Evolutionary conservation across 331 rosid species (phyloP).

Genomic region (Erythrophleum ivorense): DNA sequence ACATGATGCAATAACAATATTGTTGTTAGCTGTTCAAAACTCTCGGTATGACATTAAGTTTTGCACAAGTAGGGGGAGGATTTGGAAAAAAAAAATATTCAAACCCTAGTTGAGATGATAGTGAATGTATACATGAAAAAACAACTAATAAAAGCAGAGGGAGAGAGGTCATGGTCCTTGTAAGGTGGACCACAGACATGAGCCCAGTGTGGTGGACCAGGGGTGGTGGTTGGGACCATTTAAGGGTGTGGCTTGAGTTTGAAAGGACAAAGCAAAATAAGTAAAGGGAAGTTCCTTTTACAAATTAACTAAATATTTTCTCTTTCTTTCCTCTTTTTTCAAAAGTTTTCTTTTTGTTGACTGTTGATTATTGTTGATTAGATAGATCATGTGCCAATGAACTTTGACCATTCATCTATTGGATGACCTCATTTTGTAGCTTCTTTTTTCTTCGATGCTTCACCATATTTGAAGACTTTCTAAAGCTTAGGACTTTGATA

Average conservation of each 20-base stretch:
- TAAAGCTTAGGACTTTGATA: neutral
- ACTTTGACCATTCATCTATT: neutral
- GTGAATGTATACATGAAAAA: neutral
- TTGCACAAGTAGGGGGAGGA: no score
- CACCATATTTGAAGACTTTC: neutral
- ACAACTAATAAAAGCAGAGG: constrained; percentile 41
- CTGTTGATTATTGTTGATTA: neutral
- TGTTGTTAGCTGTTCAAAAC: no score
- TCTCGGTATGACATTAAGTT: no score
- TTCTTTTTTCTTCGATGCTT: neutral
- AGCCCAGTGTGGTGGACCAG: constrained; percentile 47
- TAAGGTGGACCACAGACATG: constrained; percentile 58
- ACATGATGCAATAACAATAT: no score
- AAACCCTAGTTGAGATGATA: no score
- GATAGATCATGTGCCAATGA: neutral
- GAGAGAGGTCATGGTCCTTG: constrained; percentile 50
- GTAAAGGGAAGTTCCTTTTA: neutral
- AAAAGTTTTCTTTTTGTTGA: neutral
- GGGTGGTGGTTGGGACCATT: constrained; percentile 46
- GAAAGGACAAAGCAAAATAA: constrained; percentile 27
- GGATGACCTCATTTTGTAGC: neutral
- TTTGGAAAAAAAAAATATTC: no score
- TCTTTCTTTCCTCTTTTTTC: no score
- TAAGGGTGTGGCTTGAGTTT: constrained; percentile 9
- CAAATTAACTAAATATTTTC: neutral